Conservation (phyloP, 805 yeast genomes). For the Candida schatavii region DNA sequence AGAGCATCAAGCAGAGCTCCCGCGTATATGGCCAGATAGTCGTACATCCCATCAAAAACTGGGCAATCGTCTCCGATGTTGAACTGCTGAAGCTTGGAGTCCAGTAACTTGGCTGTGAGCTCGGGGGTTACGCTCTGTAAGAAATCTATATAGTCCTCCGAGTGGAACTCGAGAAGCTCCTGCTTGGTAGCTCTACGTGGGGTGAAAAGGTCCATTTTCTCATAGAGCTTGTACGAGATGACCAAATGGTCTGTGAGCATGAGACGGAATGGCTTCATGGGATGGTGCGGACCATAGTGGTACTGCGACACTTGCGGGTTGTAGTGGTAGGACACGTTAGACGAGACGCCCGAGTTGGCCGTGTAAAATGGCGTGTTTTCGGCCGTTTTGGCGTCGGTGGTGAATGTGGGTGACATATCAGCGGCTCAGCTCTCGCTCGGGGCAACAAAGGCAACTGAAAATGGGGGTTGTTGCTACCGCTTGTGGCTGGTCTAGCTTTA, state of each 20-base stretch:
- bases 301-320: constrained; percentile 77
- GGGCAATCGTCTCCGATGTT: constrained; percentile 95
- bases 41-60: constrained; percentile 91
- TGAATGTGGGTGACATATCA: constrained; percentile 26
- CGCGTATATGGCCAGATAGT: constrained; percentile 81
- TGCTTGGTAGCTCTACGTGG: constrained; percentile 81
- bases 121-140: constrained; percentile 76
- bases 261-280: constrained; percentile 96
- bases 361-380: constrained; percentile 32
- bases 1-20: constrained; percentile 96
- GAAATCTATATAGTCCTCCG: constrained; percentile 82
- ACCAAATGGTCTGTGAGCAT: constrained; percentile 93
- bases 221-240: constrained; percentile 78
- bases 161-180: constrained; percentile 79
- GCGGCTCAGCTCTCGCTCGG: not conserved
- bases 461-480: no score
- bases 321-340: constrained; percentile 82
- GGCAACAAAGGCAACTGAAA: no score
- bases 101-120: constrained; percentile 55
- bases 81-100: constrained; percentile 59
- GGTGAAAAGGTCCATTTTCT: constrained; percentile 83
- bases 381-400: constrained; percentile 31
- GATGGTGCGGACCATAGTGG: constrained; percentile 92
- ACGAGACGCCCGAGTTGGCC: constrained; percentile 31
- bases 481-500: no score